Base-by-base conservation (phyloP, 768 basidiomycete species). In the Leccinum subtestaceum region DNA sequence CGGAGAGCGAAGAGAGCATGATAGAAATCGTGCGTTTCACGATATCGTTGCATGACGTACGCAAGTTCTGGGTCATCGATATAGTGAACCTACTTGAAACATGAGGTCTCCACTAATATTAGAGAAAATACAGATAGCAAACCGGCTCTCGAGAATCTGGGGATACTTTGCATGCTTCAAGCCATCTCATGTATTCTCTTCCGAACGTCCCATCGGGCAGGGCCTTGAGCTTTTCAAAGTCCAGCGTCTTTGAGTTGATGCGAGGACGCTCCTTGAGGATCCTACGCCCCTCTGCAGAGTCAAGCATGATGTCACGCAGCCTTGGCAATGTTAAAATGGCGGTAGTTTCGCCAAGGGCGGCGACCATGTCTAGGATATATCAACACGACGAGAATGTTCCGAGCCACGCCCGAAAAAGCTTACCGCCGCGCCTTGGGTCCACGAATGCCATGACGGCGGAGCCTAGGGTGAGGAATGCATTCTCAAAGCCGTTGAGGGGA, bases 1-100 rank as follows among this genome's bases (percentile, higher is more conserved):
- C 94, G 95, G 9, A 98, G 81, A 65, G 85, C 85, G 76, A 86
- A 87, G 60, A 98, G 82, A 67, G 91, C 92, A 70, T 99, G 97
- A 70, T 98, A 97, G 65, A 98, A 89, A 75, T 99, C 96, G 74
- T 99, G 97, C 63, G 91, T 96, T 76, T 99, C 95, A 25, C 96
- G 88, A 72, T 98, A 99, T 53, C 96, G 88, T 65, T 95, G 93
- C 90, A 99, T 93, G 56, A 98, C 91, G 73, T 97, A 98, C 25
- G 97, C 97, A 11, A 97, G 83, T 67, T 97, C 95, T 2, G 95
- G 94, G 67, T 98, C 93, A 68, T 90, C 84, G 57, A 98, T 88
- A 68, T 98, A 98, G 63, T 88, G 91, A 6, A 97, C 95, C 95
- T 98, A 67, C 10, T 58, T 8, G 32, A 9, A 21, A 10, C 38